Percentiles rank a stretch among this genome's conserved stretches.
Conservation (phyloP, 1,139 yeast species). For the Ashbya aceris region DNA sequence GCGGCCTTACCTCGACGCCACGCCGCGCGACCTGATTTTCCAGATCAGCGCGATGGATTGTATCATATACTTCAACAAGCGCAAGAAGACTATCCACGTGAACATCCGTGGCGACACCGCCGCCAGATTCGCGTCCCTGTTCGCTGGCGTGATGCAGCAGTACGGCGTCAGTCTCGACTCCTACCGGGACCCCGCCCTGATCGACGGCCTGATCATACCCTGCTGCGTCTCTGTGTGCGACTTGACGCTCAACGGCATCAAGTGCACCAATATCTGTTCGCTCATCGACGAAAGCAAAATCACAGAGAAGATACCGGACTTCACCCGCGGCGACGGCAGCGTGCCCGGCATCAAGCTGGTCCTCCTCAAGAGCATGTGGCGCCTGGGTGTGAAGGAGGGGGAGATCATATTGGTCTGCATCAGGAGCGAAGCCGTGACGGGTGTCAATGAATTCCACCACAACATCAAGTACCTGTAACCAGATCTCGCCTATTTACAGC, state of each 20-base stretch:
- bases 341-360: conserved; percentile 19
- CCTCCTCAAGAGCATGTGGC: conserved; percentile 26
- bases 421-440: conserved; percentile 20
- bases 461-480: neutral
- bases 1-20: conserved; percentile 50
- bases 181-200: neutral
- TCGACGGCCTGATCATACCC: conserved; percentile 16
- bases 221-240: conserved; percentile 22
- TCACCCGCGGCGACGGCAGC: conserved; percentile 7
- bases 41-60: conserved; percentile 39
- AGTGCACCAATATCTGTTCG: conserved; percentile 18
- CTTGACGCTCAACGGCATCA: conserved; percentile 17
- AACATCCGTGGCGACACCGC: conserved; percentile 27
- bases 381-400: conserved; percentile 17
- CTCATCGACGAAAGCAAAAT: conserved; percentile 16
- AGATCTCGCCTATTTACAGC: neutral
- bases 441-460: conserved; percentile 16
- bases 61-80: conserved; percentile 22
- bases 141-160: conserved; percentile 10
- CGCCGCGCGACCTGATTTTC: conserved; percentile 43
- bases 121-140: conserved; percentile 20
- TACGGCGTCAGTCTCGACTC: conserved; percentile 1
- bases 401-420: conserved; percentile 22
- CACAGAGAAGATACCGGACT: conserved; percentile 17
- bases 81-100: conserved; percentile 25